Evolutionary conservation across 768 basidiomycete genomes (phyloP).

Genomic region (Naematelia aurantialba): DNA sequence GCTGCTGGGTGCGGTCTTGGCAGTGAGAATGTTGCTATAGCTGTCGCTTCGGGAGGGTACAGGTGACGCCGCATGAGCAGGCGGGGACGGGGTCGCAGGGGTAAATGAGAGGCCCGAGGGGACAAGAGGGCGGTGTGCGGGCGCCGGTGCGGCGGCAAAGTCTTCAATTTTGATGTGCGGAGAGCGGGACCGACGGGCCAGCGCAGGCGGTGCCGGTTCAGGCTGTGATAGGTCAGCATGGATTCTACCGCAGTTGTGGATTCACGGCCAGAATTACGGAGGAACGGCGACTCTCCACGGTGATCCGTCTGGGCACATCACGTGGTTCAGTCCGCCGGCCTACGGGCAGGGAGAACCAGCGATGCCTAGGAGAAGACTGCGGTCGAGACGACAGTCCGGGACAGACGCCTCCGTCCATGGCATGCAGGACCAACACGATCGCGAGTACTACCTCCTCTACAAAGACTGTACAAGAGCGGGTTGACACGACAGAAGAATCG

Average conservation of each 20-base stretch:
- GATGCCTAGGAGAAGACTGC: too few species aligned
- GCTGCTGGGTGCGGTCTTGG: slow-evolving; percentile 42
- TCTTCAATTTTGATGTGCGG: not conserved
- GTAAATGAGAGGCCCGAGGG: slow-evolving; percentile 46
- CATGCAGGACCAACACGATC: too few species aligned
- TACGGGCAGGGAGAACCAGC: too few species aligned
- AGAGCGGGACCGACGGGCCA: slow-evolving; percentile 8
- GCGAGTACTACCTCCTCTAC: too few species aligned
- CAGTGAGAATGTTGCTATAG: slow-evolving; percentile 11
- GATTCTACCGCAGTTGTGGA: not conserved
- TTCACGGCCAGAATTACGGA: too few species aligned
- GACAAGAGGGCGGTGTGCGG: slow-evolving; percentile 20
- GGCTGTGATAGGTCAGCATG: not conserved
- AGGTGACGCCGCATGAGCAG: slow-evolving; percentile 15
- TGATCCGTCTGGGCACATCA: not conserved
- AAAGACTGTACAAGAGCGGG: too few species aligned
- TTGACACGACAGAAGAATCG: too few species aligned
- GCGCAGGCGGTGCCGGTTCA: slow-evolving; percentile 4
- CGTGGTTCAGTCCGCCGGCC: too few species aligned
- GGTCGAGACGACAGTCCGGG: too few species aligned
- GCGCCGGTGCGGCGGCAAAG: not conserved
- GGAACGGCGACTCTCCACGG: not conserved
- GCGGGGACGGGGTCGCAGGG: slow-evolving; percentile 24
- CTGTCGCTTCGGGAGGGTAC: slow-evolving; percentile 5
- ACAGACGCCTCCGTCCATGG: too few species aligned